phyloP scores from a whole-genome alignment of 257 asterid species.

The Parsonsia alboflavescens region DNA sequence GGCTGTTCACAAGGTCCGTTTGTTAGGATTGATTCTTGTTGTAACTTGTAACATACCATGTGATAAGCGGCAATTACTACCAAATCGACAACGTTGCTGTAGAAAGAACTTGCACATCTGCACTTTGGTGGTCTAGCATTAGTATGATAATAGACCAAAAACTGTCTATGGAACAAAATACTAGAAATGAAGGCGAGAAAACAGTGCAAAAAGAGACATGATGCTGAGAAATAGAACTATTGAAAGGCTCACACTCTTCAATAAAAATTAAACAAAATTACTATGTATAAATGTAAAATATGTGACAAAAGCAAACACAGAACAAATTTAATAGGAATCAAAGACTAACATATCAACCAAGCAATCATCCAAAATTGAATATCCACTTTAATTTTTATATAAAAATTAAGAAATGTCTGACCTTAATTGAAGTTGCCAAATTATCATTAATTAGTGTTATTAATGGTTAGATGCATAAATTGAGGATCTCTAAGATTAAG shows the following conservation, averaged over 20 bases:
- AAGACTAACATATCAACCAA: not conserved
- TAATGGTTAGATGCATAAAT: too few relatives aligned
- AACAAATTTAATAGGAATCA: not conserved
- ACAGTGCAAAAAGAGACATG: conserved; percentile 18
- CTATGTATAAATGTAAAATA: too few relatives aligned
- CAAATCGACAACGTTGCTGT: conserved; percentile 98
- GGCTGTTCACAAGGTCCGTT: conserved; percentile 13
- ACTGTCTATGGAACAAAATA: conserved; percentile 27
- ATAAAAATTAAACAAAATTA: not conserved
- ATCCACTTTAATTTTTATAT: too few relatives aligned
- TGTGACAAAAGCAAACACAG: not conserved
- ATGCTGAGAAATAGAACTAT: conserved; percentile 6
- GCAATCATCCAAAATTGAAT: not conserved
- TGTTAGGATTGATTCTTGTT: conserved; percentile 25
- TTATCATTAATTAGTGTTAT: too few relatives aligned
- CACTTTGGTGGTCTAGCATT: conserved; percentile 79
- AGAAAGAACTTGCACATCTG: conserved; percentile 99
- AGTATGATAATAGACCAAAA: conserved; percentile 48
- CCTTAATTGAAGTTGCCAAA: too few relatives aligned
- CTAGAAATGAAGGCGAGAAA: conserved; percentile 14
- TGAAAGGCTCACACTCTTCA: not conserved
- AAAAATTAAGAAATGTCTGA: too few relatives aligned
- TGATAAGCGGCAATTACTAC: conserved; percentile 97
- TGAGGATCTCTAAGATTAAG: too few relatives aligned
- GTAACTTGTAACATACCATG: conserved; percentile 91